Evolutionary conservation across 768 basidiomycete genomes (phyloP), one percentile per base, ranked within the genome.

Genomic region (Mycena epipterygia): DNA sequence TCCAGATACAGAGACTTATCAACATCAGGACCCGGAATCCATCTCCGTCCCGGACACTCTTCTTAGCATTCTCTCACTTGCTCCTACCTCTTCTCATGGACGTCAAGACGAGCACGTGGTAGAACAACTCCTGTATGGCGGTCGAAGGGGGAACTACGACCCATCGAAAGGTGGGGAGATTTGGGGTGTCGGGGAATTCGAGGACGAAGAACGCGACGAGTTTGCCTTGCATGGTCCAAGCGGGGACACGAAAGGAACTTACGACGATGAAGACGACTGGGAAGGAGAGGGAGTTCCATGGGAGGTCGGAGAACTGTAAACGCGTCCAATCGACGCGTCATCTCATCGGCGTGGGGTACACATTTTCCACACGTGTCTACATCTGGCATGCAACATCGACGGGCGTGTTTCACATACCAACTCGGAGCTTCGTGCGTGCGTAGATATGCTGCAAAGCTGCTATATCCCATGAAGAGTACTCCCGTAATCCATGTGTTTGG

Each of bases 281-380:
- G 94, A 94, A 80, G 89, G 91, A 39, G 93, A 94, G 79, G 91
- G 91, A 41, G 86, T 94, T 39, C 91, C 93, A 68, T 95, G 94
- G 94, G 92, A 92, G 80, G 85, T 89, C 12, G 94, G 89, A 60
- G 94, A 94, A 75, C 75, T 95, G 79, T 94, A 86, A 78, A 51
- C 65, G 58, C 46, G 53, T 37, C 21, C 21, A 55, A 29, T 9
- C 33, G 52, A 46, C 52, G 41, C 58, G 32, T 52, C 27, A 55
- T 57, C 39, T 8, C n/a, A n/a, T n/a, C n/a, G n/a, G 68, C 73
- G 59, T 46, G 63, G 58, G 16, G 25, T 32, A 13, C 42, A 42
- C 67, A 49, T 61, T 60, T 52, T 32, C 30, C n/a, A 46, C 65
- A 67, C 72, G 64, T 73, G 64, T 59, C 30, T 59, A 52, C 64